A percentile compares a stretch with the other conserved stretches of the same genome.
Evolutionary conservation across 176 grass and related monocot genomes (phyloP).

Genomic region (Avena eriantha): DNA sequence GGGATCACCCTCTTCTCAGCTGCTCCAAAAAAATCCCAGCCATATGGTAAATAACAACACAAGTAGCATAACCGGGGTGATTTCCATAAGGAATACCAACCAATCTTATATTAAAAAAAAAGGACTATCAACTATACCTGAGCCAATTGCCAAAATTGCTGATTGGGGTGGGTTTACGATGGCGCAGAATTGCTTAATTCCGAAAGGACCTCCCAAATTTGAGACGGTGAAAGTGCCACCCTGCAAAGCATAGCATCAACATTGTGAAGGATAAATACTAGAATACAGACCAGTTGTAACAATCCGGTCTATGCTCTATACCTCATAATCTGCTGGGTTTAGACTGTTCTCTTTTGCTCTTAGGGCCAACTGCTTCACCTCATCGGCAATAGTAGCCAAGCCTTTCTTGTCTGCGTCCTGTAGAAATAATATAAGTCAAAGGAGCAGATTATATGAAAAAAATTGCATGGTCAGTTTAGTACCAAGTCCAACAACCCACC

Average conservation of each 20-base stretch:
- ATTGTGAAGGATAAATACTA: constrained; percentile 16
- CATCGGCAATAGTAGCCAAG: constrained; percentile 64
- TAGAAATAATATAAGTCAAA: constrained; percentile 28
- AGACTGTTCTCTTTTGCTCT: constrained; percentile 73
- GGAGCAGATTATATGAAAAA: not conserved
- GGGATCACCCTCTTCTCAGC: constrained; percentile 80
- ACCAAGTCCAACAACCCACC: constrained; percentile 47
- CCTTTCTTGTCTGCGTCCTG: constrained; percentile 75
- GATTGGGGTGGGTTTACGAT: constrained; percentile 81
- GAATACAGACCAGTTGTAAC: constrained; percentile 7
- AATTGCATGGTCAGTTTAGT: not conserved
- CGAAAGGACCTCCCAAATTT: constrained; percentile 78
- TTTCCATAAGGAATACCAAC: not conserved
- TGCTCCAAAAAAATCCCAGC: constrained; percentile 33
- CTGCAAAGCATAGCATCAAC: constrained; percentile 40
- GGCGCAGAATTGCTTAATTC: constrained; percentile 83
- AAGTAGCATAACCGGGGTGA: not conserved
- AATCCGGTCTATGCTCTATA: constrained; percentile 36
- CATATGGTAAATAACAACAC: not conserved
- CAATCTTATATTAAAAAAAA: too few species aligned
- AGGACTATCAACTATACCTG: constrained; percentile 43
- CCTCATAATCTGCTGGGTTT: constrained; percentile 76
- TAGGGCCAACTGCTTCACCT: constrained; percentile 68
- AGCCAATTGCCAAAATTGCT: constrained; percentile 75
- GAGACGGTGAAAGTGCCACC: constrained; percentile 77